These are phyloP conservation scores for Scutellaria minor DNA, from an alignment of 257 asterid species.

Conservation along the genomic window DNA sequence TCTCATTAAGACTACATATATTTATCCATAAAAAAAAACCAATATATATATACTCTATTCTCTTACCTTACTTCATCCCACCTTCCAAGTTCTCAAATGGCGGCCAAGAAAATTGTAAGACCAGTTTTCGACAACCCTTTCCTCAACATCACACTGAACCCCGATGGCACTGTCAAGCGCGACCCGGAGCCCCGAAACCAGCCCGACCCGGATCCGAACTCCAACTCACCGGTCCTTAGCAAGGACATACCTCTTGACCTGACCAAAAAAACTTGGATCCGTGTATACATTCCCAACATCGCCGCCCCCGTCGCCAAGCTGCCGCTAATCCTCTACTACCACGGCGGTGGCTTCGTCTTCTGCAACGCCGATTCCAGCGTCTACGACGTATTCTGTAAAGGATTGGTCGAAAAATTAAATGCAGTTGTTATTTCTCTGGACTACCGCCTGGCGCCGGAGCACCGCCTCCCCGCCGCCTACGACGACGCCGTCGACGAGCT, in stretches of 20 bases:
- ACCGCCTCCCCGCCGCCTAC: constrained; percentile 54
- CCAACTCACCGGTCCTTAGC: constrained; percentile 43
- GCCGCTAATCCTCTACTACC: constrained; percentile 54
- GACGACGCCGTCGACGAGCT: constrained; percentile 44
- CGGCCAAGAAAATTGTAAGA: constrained; percentile 27
- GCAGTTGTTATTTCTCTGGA: constrained; percentile 55
- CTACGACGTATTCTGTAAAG: constrained; percentile 43
- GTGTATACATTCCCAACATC: constrained; percentile 46
- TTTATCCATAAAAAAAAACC: too few species aligned
- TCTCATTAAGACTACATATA: too few species aligned
- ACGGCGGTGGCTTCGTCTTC: constrained; percentile 61
- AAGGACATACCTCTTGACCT: constrained; percentile 49
- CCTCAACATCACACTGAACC: constrained; percentile 37
- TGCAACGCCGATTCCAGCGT: constrained; percentile 39
- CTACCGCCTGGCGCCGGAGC: constrained; percentile 59
- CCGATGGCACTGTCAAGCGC: constrained; percentile 45
- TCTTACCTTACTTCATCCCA: background rate
- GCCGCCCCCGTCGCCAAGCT: constrained; percentile 34
- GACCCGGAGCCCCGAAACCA: constrained; percentile 34
- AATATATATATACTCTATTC: too few species aligned
- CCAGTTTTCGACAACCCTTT: constrained; percentile 38
- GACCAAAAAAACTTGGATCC: constrained; percentile 50
- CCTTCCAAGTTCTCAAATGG: background rate
- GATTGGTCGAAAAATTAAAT: constrained; percentile 34
- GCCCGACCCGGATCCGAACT: constrained; percentile 34